Evolutionary conservation across 2,329 filamentous ascomycete genomes (phyloP).

Genomic region (Penicillium rolfsii): DNA sequence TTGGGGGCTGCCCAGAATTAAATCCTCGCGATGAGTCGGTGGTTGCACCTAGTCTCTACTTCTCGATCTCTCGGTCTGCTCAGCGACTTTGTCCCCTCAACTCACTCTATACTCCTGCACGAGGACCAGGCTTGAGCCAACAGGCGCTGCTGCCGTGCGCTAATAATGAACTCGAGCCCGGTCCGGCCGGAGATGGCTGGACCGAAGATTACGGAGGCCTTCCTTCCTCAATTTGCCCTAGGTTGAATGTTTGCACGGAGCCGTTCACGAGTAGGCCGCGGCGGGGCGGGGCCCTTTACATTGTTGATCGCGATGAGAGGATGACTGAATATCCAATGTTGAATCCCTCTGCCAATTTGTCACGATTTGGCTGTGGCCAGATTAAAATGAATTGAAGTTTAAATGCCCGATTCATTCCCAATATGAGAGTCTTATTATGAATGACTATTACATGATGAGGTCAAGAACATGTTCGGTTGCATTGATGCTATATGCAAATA

Average conservation of each 20-base stretch:
- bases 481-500: conserved; percentile 2
- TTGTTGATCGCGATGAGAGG: background rate
- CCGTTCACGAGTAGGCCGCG: background rate
- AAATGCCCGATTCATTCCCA: background rate
- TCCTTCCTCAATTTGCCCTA: conserved; percentile 3
- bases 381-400: background rate
- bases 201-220: conserved; percentile 2
- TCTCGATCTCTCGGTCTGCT: background rate
- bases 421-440: background rate
- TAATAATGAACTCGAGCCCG: conserved; percentile 3
- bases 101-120: background rate
- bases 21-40: background rate
- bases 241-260: background rate
- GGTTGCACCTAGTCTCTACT: background rate
- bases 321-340: background rate
- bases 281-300: background rate
- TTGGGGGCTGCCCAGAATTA: background rate
- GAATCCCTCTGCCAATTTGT: background rate
- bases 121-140: conserved; percentile 6
- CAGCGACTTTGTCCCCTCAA: background rate
- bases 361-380: background rate
- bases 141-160: background rate
- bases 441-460: background rate
- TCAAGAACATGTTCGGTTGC: background rate
- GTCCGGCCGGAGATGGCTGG: conserved; percentile 3